Conservation (phyloP, 2,329 filamentous ascomycete species). For the Calonectria henricotiae region DNA sequence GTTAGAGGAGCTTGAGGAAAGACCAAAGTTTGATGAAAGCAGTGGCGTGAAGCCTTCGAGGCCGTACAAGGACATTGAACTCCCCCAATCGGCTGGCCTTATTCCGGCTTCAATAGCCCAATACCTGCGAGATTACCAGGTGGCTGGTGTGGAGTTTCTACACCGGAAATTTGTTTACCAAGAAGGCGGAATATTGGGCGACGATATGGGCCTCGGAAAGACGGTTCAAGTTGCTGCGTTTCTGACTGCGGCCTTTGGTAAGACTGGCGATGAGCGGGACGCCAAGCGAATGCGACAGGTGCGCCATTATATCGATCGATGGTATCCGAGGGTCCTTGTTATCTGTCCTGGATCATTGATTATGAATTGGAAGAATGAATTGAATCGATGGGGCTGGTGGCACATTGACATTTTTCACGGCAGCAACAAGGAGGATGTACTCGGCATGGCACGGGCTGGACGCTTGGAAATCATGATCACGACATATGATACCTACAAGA, state of each 20-base stretch:
- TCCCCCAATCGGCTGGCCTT: conserved; percentile 83
- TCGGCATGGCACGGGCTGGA: conserved; percentile 82
- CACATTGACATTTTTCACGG: conserved; percentile 88
- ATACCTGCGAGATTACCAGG: conserved; percentile 92
- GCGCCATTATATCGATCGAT: conserved; percentile 74
- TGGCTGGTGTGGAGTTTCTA: conserved; percentile 87
- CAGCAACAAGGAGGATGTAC: conserved; percentile 75
- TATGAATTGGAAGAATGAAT: conserved; percentile 90
- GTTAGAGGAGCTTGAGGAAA: conserved; percentile 69
- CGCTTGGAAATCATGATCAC: conserved; percentile 93
- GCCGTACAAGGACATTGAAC: conserved; percentile 81
- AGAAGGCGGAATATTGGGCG: conserved; percentile 89
- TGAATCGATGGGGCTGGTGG: conserved; percentile 97
- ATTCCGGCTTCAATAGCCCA: conserved; percentile 93
- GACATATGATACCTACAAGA: conserved; percentile 92
- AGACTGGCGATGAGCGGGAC: conserved; percentile 91
- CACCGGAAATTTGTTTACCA: conserved; percentile 94
- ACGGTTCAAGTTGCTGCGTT: conserved; percentile 97
- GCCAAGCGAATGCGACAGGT: conserved; percentile 90
- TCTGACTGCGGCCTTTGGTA: conserved; percentile 91
- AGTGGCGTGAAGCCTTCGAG: conserved; percentile 76
- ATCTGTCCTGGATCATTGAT: conserved; percentile 92
- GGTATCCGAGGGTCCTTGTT: conserved; percentile 86
- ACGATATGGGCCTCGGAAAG: conserved; percentile 98
- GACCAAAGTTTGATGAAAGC: conserved; percentile 76